Percentiles rank a stretch among this genome's conserved stretches.
Evolutionary conservation across 305 asterid species (phyloP).

Genomic region (Fraxinus dipetala): DNA sequence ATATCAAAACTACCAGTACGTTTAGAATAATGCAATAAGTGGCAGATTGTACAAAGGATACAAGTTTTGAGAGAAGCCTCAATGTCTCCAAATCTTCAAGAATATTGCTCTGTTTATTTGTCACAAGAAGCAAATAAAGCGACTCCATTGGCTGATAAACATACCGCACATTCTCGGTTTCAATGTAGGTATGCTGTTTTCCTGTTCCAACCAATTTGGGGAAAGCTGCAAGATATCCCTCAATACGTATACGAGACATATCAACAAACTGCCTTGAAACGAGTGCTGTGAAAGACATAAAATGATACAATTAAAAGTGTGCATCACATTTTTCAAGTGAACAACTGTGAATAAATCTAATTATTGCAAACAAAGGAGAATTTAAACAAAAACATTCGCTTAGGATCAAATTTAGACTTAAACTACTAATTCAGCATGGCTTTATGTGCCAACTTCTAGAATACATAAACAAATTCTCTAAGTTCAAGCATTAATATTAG

Average conservation of each 20-base stretch:
- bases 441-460: slow-evolving; percentile 1
- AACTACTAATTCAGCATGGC: background rate
- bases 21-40: background rate
- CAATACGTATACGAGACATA: slow-evolving; percentile 79
- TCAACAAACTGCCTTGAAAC: slow-evolving; percentile 79
- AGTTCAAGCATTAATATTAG: background rate
- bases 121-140: slow-evolving; percentile 69
- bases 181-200: slow-evolving; percentile 72
- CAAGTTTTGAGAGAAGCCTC: slow-evolving; percentile 71
- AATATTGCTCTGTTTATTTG: slow-evolving; percentile 76
- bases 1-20: background rate
- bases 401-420: background rate
- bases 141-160: slow-evolving; percentile 75
- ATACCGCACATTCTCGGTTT: slow-evolving; percentile 80
- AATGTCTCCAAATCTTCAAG: slow-evolving; percentile 77
- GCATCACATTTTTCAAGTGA: background rate
- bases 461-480: background rate
- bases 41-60: slow-evolving; percentile 40
- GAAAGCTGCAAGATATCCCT: slow-evolving; percentile 80
- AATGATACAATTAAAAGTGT: slow-evolving; percentile 19
- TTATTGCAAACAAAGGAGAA: background rate
- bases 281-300: slow-evolving; percentile 45
- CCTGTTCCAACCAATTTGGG: slow-evolving; percentile 79
- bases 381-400: background rate
- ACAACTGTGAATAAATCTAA: background rate